Evolutionary conservation across 139 green algal genomes (phyloP).

Genomic region (Chlorella sorokiniana): DNA sequence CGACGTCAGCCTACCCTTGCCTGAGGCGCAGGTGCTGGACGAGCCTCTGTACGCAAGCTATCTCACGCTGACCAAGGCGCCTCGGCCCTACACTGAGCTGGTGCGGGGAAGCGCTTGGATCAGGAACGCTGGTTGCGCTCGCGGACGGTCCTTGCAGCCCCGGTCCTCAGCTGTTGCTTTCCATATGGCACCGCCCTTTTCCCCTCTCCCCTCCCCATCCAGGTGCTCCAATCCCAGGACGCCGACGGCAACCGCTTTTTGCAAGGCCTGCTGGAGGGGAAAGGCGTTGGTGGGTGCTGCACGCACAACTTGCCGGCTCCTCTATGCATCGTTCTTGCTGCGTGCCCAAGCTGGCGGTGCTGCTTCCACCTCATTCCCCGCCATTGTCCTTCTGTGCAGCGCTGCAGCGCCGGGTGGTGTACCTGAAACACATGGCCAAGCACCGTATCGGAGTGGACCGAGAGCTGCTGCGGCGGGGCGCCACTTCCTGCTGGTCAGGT

Average conservation of each 20-base stretch:
- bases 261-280: slow-evolving; percentile 29
- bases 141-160: too few species aligned
- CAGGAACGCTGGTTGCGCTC: background rate
- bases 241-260: slow-evolving; percentile 55
- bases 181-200: background rate
- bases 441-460: slow-evolving; percentile 58
- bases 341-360: too few species aligned
- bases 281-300: background rate
- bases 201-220: background rate
- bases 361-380: background rate
- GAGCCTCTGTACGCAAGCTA: slow-evolving; percentile 56
- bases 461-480: slow-evolving; percentile 52
- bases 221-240: slow-evolving; percentile 33
- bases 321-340: too few species aligned
- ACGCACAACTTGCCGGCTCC: slow-evolving; percentile 7
- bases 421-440: slow-evolving; percentile 81
- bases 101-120: background rate
- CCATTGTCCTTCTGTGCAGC: background rate
- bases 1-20: too few species aligned
- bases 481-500: slow-evolving; percentile 58
- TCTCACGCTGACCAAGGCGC: slow-evolving; percentile 13
- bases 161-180: too few species aligned
- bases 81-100: slow-evolving; percentile 40
- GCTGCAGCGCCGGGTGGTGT: background rate
- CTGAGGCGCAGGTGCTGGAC: slow-evolving; percentile 41